Percentiles rank a stretch among this genome's conserved stretches.
These are phyloP conservation scores for Chaetoceros tenuissimus DNA, from an alignment of 108 stramenopile genomes.

Conservation along the genomic window DNA sequence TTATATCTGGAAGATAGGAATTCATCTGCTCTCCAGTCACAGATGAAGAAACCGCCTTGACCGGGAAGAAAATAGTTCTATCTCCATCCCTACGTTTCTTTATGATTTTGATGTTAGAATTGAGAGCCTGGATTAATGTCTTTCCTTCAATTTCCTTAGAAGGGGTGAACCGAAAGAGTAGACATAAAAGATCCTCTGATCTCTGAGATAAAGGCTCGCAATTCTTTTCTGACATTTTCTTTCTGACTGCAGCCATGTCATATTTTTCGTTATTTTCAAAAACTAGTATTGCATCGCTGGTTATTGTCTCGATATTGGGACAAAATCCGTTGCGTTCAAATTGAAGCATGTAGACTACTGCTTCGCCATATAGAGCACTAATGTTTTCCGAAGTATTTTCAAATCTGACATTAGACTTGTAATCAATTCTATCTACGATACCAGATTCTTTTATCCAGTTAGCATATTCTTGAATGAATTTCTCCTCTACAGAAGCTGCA, in stretches of 20 bases:
- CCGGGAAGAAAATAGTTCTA: not conserved
- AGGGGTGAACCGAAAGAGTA: not conserved
- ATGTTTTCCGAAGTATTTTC: not conserved
- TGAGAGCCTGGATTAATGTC: not conserved
- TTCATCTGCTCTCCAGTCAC: not conserved
- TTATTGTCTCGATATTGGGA: not conserved
- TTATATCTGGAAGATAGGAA: not conserved
- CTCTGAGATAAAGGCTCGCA: not conserved
- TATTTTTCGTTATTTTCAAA: not conserved
- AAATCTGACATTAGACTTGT: not conserved
- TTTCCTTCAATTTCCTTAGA: not conserved
- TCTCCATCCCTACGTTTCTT: not conserved
- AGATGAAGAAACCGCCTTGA: not conserved
- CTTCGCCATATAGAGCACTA: constrained; percentile 6
- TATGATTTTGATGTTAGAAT: not conserved
- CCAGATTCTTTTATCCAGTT: constrained; percentile 1
- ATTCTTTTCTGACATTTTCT: too few species aligned
- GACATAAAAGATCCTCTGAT: not conserved
- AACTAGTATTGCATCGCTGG: not conserved
- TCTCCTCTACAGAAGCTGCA: not conserved
- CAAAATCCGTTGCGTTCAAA: constrained; percentile 1
- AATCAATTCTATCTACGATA: not conserved
- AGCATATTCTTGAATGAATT: not conserved
- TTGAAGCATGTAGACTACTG: constrained; percentile 1
- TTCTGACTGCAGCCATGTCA: not conserved